Conservation (phyloP, 2,329 filamentous ascomycete species). For the Colletotrichum navitas region DNA sequence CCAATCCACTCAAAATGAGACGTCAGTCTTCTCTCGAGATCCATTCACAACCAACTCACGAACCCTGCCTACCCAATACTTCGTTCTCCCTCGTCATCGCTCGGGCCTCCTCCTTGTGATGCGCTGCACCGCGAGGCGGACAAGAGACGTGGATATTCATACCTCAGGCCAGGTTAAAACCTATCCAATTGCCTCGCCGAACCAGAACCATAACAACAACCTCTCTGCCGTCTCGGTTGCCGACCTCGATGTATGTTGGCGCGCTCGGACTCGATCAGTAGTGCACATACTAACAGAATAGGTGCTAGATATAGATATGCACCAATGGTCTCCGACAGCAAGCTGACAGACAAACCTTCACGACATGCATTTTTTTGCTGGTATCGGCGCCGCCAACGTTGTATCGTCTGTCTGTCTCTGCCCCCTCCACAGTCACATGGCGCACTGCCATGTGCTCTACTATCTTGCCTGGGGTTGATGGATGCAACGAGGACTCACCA, state of each 20-base stretch:
- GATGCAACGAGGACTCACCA: no score
- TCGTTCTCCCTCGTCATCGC: not conserved
- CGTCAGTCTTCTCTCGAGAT: slow-evolving; percentile 20
- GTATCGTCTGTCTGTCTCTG: not conserved
- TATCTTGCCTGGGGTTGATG: not conserved
- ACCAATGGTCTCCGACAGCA: not conserved
- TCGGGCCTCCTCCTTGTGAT: slow-evolving; percentile 14
- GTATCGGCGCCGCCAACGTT: not conserved
- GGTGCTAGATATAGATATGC: no score
- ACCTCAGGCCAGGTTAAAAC: not conserved
- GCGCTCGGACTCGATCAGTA: not conserved
- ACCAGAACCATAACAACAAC: not conserved
- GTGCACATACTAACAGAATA: no score
- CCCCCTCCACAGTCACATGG: slow-evolving; percentile 17
- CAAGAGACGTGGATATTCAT: not conserved
- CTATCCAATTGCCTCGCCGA: no score
- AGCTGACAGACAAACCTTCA: not conserved
- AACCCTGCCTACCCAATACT: no score
- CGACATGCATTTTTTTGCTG: not conserved
- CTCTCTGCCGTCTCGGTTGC: not conserved
- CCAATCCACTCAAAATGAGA: slow-evolving; percentile 5
- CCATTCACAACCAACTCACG: not conserved
- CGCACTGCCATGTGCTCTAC: not conserved
- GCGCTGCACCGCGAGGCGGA: not conserved
- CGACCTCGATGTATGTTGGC: not conserved